Evolutionary conservation across 2,329 filamentous ascomycete genomes (phyloP), one percentile per base, ranked within the genome.

Genomic region (Curvularia spicifera): DNA sequence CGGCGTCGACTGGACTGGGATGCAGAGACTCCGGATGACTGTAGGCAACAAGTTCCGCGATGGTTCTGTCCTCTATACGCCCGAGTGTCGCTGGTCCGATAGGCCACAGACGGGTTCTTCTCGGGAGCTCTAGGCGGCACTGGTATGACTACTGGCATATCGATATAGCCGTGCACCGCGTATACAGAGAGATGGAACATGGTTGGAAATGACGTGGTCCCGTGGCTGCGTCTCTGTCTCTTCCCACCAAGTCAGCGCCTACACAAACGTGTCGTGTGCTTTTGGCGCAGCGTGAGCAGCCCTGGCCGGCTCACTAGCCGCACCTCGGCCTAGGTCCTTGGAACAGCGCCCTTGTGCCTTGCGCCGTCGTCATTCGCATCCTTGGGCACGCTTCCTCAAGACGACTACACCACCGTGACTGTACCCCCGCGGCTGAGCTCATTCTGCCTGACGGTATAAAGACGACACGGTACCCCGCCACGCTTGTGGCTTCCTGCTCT

Each of bases 131-230:
- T 43, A 15, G 40, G 40, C 40, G 22, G 24, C 40, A 12, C 40
- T n/a, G 40, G 40, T 26, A 43, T 15, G 42, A 43, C 26, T 22
- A 43, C 43, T 1, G 10, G 10, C 24, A 46, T 45, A 40, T 39
- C 54, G 51, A 51, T 55, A 50, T 64, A 63, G 63, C 63, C 44
- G 55, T 62, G 63, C 56, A 40, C 26, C 22, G n/a, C 47, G 29
- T 35, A 46, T 24, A 45, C 26, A 28, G 4, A 35, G 10, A 39
- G 42, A 39, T 42, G 20, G 18, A 58, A 55, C 54, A 33, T 13
- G 24, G 15, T 44, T 26, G 40, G n/a, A 43, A 56, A 65, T 72
- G 70, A 72, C 68, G 67, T 60, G 65, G 64, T 67, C 69, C 48
- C 59, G 67, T 71, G 69, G 57, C 56, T 60, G 53, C 33, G 35